Conservation (phyloP, 768 basidiomycete species). For the Lactarius trivialis region DNA sequence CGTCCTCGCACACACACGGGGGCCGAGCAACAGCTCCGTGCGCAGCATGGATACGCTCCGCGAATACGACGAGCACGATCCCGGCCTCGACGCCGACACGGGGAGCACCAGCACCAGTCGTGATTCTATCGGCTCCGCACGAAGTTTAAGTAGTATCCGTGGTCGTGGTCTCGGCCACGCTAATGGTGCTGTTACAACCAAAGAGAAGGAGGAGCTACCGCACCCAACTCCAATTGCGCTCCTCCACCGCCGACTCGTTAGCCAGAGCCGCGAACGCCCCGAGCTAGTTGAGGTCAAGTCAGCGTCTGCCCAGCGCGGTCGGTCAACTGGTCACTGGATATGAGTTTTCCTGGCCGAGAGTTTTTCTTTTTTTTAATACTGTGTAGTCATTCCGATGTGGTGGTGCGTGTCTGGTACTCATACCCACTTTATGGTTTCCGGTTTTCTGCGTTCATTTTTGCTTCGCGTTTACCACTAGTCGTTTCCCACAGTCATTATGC, state of each 20-base stretch:
- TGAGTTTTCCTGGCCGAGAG: not conserved
- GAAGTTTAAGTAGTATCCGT: slow-evolving; percentile 9
- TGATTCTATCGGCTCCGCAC: slow-evolving; percentile 18
- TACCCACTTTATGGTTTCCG: not conserved
- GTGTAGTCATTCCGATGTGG: not conserved
- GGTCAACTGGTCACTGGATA: slow-evolving; percentile 14
- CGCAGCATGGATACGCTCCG: slow-evolving; percentile 56
- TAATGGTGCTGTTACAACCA: not conserved
- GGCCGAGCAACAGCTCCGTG: slow-evolving; percentile 49
- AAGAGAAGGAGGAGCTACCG: not conserved
- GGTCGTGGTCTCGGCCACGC: slow-evolving; percentile 1
- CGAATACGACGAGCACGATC: slow-evolving; percentile 40
- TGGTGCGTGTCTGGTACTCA: not conserved
- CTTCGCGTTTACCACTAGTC: not conserved
- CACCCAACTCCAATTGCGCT: not conserved
- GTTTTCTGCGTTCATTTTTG: not conserved
- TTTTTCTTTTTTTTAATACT: not conserved
- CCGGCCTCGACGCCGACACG: slow-evolving; percentile 4
- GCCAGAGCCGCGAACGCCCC: slow-evolving; percentile 16
- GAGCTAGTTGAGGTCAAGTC: slow-evolving; percentile 15
- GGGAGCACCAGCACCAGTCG: slow-evolving; percentile 17
- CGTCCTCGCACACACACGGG: slow-evolving; percentile 35
- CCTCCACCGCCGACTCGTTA: slow-evolving; percentile 13
- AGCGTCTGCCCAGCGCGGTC: slow-evolving; percentile 7
- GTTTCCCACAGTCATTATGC: not conserved